A percentile compares a stretch with the other conserved stretches of the same genome.
Evolutionary conservation across 805 yeast genomes (phyloP).

Genomic region (Brettanomyces nanus): DNA sequence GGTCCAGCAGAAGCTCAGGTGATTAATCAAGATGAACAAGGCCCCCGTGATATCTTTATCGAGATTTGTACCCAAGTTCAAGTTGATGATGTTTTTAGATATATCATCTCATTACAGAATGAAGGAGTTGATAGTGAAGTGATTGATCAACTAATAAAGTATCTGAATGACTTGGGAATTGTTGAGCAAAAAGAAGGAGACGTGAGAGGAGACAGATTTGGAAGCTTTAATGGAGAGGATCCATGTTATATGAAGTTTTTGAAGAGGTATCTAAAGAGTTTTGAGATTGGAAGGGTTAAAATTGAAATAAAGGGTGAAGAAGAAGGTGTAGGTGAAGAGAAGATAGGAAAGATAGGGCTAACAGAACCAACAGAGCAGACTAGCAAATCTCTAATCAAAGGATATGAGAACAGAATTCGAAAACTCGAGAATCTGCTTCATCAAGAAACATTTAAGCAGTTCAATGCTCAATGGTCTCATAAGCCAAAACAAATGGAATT

Average conservation of each 20-base stretch:
- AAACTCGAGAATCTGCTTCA: constrained; percentile 73
- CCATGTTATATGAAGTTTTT: constrained; percentile 31
- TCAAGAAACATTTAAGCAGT: constrained; percentile 55
- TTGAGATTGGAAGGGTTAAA: constrained; percentile 28
- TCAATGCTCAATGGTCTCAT: constrained; percentile 31
- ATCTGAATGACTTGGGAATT: constrained; percentile 23
- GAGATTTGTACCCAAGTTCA: not conserved
- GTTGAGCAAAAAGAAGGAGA: constrained; percentile 18
- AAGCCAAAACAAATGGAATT: constrained; percentile 1
- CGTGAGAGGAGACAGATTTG: constrained; percentile 21
- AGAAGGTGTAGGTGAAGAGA: constrained; percentile 14
- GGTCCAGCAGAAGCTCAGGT: not conserved
- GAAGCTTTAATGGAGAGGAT: constrained; percentile 23
- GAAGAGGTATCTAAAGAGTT: constrained; percentile 37
- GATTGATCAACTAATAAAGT: constrained; percentile 28
- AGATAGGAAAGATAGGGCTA: too few relatives aligned
- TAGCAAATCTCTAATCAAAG: constrained; percentile 38
- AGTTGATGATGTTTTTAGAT: constrained; percentile 26
- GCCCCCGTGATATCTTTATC: not conserved
- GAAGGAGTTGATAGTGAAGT: constrained; percentile 25
- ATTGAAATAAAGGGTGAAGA: constrained; percentile 28
- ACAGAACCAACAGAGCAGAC: too few relatives aligned
- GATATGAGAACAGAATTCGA: constrained; percentile 63
- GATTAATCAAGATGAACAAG: not conserved
- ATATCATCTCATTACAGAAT: constrained; percentile 28